Evolutionary conservation across 2,329 filamentous ascomycete genomes (phyloP).

Genomic region (Colletotrichum shisoi): DNA sequence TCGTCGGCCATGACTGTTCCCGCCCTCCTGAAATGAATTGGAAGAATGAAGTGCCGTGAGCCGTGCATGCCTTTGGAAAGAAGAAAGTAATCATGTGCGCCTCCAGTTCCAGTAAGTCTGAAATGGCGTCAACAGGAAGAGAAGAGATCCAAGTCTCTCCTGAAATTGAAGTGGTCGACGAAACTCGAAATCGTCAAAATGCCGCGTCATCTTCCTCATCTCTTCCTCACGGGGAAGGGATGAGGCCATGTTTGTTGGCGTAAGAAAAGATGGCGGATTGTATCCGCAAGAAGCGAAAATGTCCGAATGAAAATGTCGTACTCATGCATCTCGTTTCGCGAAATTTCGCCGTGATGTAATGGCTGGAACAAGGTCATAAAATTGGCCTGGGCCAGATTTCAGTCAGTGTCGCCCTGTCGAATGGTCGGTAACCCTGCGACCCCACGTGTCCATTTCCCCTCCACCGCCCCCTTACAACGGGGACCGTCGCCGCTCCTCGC

Average conservation of each 20-base stretch:
- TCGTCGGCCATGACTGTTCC: constrained; percentile 24
- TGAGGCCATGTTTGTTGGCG: neutral
- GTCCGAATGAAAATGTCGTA: constrained; percentile 32
- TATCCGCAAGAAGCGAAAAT: constrained; percentile 22
- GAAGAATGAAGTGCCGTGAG: constrained; percentile 27
- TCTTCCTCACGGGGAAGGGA: neutral
- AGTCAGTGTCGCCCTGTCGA: constrained; percentile 44
- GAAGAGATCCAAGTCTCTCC: constrained; percentile 12
- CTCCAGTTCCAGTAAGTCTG: constrained; percentile 26
- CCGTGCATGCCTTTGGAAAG: constrained; percentile 30
- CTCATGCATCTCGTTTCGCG: constrained; percentile 39
- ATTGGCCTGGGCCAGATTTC: constrained; percentile 42
- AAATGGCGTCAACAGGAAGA: constrained; percentile 17
- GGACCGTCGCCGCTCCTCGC: constrained; percentile 30
- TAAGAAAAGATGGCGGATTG: constrained; percentile 6
- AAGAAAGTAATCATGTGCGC: constrained; percentile 18
- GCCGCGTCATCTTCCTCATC: neutral
- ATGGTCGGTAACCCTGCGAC: constrained; percentile 46
- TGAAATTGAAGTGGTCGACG: constrained; percentile 6
- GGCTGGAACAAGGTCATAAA: constrained; percentile 46
- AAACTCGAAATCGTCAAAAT: constrained; percentile 7
- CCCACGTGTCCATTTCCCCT: constrained; percentile 42
- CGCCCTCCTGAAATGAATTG: constrained; percentile 24
- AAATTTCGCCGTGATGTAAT: constrained; percentile 26
- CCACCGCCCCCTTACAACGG: constrained; percentile 12